Evolutionary conservation across 148 eudicot genomes (phyloP).

Genomic region (Bassia scoparia): DNA sequence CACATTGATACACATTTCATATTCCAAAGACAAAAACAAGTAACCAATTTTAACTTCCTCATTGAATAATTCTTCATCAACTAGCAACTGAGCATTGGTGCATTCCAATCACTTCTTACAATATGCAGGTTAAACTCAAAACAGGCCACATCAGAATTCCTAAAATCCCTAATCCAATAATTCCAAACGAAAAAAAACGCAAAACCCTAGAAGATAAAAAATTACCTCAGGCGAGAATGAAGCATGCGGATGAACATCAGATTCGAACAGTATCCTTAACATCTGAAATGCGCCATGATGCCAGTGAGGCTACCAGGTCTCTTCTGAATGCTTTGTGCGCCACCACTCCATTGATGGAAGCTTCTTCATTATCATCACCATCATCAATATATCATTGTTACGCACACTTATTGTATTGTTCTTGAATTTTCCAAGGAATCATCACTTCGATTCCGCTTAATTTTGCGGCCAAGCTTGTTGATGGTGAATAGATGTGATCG

Average conservation of each 20-base stretch:
- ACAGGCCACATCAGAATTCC: neutral
- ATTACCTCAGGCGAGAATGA: slow-evolving; percentile 85
- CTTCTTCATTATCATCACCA: slow-evolving; percentile 4
- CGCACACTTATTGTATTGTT: neutral
- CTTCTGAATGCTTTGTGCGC: slow-evolving; percentile 66
- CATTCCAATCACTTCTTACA: neutral
- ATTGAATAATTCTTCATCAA: neutral
- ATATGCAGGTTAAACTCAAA: neutral
- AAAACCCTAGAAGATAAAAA: slow-evolving; percentile 17
- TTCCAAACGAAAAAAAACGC: neutral
- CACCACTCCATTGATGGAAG: slow-evolving; percentile 23
- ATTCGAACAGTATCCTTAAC: slow-evolving; percentile 72
- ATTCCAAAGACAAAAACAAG: neutral
- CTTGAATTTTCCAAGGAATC: slow-evolving; percentile 6
- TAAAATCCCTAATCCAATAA: neutral
- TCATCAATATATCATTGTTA: neutral
- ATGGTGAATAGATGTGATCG: too few relatives aligned
- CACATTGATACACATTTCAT: too few relatives aligned
- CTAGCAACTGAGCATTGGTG: neutral
- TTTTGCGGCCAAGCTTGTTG: too few relatives aligned
- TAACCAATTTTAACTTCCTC: neutral
- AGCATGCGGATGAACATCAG: slow-evolving; percentile 84
- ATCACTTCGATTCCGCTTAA: neutral
- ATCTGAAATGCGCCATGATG: slow-evolving; percentile 95
- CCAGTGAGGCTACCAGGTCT: slow-evolving; percentile 92